A percentile compares a stretch with the other conserved stretches of the same genome.
Conservation (phyloP, 345 rosid species). For the Hibiscus trionum region DNA sequence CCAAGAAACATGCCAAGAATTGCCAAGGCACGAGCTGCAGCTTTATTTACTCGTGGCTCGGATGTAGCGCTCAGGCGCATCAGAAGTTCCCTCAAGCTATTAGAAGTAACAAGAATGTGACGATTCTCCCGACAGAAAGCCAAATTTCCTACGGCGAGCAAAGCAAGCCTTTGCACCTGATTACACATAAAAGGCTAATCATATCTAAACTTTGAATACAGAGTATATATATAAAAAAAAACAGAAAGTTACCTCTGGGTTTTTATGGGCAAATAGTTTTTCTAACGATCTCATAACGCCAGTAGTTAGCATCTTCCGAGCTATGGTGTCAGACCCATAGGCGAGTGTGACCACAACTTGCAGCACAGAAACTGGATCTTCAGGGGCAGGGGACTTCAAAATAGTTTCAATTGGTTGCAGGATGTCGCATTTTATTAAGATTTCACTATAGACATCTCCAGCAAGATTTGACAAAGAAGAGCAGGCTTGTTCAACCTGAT, state of each 20-base stretch:
- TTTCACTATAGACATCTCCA: slow-evolving; percentile 81
- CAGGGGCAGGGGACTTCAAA: slow-evolving; percentile 59
- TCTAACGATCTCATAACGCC: slow-evolving; percentile 75
- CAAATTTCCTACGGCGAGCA: slow-evolving; percentile 88
- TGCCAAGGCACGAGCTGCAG: slow-evolving; percentile 97
- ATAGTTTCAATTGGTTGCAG: slow-evolving; percentile 90
- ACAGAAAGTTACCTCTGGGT: slow-evolving; percentile 60
- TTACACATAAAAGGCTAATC: slow-evolving; percentile 16
- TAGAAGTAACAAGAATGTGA: slow-evolving; percentile 71
- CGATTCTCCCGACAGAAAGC: slow-evolving; percentile 92
- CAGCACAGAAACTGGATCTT: slow-evolving; percentile 79
- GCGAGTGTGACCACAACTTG: slow-evolving; percentile 84
- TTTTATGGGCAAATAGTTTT: slow-evolving; percentile 67
- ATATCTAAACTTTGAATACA: slow-evolving; percentile 6
- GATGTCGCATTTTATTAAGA: slow-evolving; percentile 90
- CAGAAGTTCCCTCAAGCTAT: slow-evolving; percentile 83
- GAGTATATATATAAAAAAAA: slow-evolving; percentile 9
- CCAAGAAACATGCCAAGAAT: slow-evolving; percentile 64
- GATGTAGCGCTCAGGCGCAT: slow-evolving; percentile 64
- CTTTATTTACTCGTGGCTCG: slow-evolving; percentile 80
- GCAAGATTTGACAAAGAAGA: slow-evolving; percentile 89
- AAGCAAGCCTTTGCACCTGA: slow-evolving; percentile 86
- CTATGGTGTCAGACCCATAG: slow-evolving; percentile 69
- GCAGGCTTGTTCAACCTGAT: slow-evolving; percentile 94
- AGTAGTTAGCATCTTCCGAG: slow-evolving; percentile 85